Conservation (phyloP, 169 alveolate species). For the Eimeria acervulina region DNA sequence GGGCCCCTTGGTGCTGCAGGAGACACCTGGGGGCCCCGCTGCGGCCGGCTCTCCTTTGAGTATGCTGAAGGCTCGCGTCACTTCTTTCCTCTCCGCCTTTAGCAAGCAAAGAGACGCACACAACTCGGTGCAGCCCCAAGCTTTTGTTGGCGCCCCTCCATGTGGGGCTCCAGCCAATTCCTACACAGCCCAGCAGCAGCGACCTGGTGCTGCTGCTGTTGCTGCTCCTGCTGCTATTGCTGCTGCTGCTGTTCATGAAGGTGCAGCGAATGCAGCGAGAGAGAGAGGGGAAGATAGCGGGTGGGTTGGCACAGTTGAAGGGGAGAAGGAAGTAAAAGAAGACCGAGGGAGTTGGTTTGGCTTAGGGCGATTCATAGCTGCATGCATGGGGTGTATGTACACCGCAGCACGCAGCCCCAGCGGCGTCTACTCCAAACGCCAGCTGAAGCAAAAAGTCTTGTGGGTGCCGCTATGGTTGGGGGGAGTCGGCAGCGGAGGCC, state of each 20-base stretch:
- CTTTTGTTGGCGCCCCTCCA: background rate
- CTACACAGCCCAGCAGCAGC: background rate
- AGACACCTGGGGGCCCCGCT: background rate
- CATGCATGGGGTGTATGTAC: slow-evolving; percentile 5
- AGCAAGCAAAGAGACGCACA: background rate
- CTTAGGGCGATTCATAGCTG: background rate
- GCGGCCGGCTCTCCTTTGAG: background rate
- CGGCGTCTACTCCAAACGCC: background rate
- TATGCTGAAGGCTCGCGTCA: background rate
- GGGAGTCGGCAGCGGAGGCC: slow-evolving; percentile 23
- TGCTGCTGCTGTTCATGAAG: background rate
- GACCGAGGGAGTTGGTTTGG: background rate
- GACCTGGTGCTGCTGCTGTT: background rate
- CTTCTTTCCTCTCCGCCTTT: background rate
- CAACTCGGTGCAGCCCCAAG: background rate
- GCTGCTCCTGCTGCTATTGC: background rate
- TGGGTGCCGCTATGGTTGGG: slow-evolving; percentile 14
- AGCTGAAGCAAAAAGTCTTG: background rate
- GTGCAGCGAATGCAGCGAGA: background rate
- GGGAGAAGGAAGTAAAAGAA: background rate
- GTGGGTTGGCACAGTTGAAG: too few species aligned
- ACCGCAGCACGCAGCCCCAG: background rate
- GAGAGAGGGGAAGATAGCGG: background rate
- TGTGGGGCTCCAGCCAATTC: background rate
- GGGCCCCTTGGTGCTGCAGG: background rate